Percentiles rank a stretch among this genome's conserved stretches.
Conservation (phyloP, 306 rosid species). For the Abrus pulchellus region DNA sequence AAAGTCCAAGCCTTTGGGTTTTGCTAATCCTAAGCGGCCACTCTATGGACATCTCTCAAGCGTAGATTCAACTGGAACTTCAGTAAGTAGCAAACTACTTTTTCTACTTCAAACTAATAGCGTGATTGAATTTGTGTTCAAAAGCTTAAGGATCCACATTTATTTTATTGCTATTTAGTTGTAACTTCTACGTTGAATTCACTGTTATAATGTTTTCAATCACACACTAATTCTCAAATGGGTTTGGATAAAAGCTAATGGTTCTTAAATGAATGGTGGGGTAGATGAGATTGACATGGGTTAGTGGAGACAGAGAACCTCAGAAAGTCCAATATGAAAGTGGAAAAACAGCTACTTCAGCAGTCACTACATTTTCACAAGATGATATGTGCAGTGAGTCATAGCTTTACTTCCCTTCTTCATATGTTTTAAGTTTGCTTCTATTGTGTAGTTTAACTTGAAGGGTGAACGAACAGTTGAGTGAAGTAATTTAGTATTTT, state of each 20-base stretch:
- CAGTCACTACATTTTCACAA: slow-evolving; percentile 74
- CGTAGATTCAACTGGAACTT: slow-evolving; percentile 71
- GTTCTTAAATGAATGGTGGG: background rate
- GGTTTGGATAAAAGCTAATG: background rate
- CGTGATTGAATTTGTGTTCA: background rate
- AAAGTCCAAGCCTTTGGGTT: slow-evolving; percentile 58
- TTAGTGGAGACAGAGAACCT: slow-evolving; percentile 77
- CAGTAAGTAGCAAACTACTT: slow-evolving; percentile 53
- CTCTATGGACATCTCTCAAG: slow-evolving; percentile 78
- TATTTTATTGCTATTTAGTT: too few species aligned
- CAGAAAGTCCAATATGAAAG: slow-evolving; percentile 72
- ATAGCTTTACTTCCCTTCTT: slow-evolving; percentile 1
- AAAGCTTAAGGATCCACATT: too few species aligned
- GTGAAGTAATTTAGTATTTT: background rate
- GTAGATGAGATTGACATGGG: slow-evolving; percentile 92
- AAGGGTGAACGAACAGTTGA: background rate
- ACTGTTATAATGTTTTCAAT: too few species aligned
- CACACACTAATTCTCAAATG: background rate
- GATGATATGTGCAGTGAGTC: slow-evolving; percentile 84
- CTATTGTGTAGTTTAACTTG: background rate
- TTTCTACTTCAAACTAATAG: background rate
- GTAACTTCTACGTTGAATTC: too few species aligned
- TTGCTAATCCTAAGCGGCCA: slow-evolving; percentile 76
- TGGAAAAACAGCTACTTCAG: slow-evolving; percentile 65
- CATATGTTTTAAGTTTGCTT: background rate